Evolutionary conservation across 2,329 filamentous ascomycete species (phyloP).

Genomic region (Aurifilum marmelostoma): DNA sequence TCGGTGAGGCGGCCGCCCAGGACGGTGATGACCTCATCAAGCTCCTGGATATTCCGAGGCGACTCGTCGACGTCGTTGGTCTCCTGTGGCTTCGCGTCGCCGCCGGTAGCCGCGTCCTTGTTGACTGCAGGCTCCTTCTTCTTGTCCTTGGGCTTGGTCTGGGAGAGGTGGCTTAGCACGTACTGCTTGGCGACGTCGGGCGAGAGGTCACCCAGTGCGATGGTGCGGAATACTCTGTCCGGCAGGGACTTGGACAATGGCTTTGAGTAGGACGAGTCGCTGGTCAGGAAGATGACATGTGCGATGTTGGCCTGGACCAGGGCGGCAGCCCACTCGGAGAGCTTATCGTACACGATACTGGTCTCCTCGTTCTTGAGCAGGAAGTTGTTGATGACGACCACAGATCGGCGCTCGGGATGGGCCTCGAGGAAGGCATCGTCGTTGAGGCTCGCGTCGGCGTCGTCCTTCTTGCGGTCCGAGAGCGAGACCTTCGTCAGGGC

Average conservation of each 20-base stretch:
- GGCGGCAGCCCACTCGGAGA: constrained; percentile 87
- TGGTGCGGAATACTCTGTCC: constrained; percentile 85
- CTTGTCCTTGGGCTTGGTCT: constrained; percentile 49
- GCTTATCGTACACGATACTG: constrained; percentile 72
- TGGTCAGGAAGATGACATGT: constrained; percentile 92
- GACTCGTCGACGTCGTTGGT: constrained; percentile 43
- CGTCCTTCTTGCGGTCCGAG: constrained; percentile 68
- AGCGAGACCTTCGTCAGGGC: constrained; percentile 81
- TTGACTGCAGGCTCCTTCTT: constrained; percentile 30
- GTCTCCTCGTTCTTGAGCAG: constrained; percentile 74
- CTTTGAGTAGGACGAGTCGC: constrained; percentile 86
- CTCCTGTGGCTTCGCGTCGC: constrained; percentile 31
- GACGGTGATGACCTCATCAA: constrained; percentile 79
- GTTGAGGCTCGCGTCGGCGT: constrained; percentile 71
- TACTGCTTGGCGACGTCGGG: constrained; percentile 87
- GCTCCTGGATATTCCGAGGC: constrained; percentile 61
- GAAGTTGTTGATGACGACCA: constrained; percentile 92
- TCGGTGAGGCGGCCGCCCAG: constrained; percentile 94
- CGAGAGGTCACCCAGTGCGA: constrained; percentile 83
- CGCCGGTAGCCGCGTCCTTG: constrained; percentile 35
- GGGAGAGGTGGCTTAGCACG: constrained; percentile 76
- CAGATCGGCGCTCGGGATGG: constrained; percentile 79
- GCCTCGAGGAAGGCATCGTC: constrained; percentile 90
- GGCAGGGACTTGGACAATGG: constrained; percentile 84
- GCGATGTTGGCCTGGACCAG: constrained; percentile 86